phyloP scores from a whole-genome alignment of 192 early-diverging fungal genomes.

The Rhizophagus clarus region DNA sequence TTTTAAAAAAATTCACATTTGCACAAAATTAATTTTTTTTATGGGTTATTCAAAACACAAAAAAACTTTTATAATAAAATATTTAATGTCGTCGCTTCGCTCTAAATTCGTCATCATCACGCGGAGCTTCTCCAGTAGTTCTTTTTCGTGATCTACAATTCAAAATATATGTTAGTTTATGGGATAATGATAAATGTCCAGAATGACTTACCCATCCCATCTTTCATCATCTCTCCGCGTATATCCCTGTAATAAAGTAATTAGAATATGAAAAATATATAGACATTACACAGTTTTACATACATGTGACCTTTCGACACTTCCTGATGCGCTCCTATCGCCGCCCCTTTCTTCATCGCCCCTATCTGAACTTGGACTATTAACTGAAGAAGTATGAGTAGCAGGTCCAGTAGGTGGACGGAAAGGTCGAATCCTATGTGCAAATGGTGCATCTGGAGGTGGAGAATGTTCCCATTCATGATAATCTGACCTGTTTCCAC shows the following conservation, averaged over 20 bases:
- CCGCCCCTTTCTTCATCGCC: conserved; percentile 24
- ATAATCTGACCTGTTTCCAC: conserved; percentile 1
- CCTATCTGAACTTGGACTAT: conserved; percentile 22
- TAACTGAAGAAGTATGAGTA: conserved; percentile 16
- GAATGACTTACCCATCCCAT: neutral
- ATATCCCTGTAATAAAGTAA: neutral
- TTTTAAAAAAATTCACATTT: no score
- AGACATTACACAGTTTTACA: neutral
- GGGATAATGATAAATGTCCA: neutral
- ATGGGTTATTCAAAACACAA: no score
- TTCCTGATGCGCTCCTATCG: neutral
- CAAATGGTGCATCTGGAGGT: conserved; percentile 31
- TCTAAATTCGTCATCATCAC: conserved; percentile 15
- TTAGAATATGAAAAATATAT: neutral
- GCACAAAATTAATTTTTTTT: no score
- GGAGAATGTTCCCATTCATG: conserved; percentile 32
- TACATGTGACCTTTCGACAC: conserved; percentile 17
- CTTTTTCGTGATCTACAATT: conserved; percentile 7
- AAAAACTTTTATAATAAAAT: neutral
- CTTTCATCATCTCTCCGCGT: conserved; percentile 9
- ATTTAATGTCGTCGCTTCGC: conserved; percentile 20
- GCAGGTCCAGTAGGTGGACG: neutral
- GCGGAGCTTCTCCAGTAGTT: neutral
- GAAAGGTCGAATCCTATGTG: conserved; percentile 23
- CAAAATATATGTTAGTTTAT: neutral